These are phyloP conservation scores for Neurospora tetraspora DNA, from an alignment of 495 filamentous ascomycete species.

Conservation along the genomic window DNA sequence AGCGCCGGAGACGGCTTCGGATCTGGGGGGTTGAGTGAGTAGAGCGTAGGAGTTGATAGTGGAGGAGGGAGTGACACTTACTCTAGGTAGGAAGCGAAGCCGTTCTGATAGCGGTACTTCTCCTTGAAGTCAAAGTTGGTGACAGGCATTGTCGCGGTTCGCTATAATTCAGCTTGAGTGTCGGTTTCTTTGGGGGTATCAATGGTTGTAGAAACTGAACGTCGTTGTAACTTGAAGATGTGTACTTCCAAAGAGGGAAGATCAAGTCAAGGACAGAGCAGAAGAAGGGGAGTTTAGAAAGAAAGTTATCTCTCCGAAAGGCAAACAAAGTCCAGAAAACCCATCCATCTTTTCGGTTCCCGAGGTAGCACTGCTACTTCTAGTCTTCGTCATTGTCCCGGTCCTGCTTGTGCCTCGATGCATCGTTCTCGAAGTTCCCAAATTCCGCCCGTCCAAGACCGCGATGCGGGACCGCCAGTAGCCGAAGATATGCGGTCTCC, in stretches of 20 bases:
- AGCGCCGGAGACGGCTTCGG: constrained; percentile 36
- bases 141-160: constrained; percentile 41
- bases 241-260: not conserved
- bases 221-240: not conserved
- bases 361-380: not conserved
- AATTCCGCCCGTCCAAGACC: constrained; percentile 8
- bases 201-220: not conserved
- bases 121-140: constrained; percentile 44
- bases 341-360: not conserved
- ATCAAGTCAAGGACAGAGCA: not conserved
- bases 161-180: not conserved
- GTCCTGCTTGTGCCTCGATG: not conserved
- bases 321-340: not conserved
- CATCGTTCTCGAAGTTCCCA: not conserved
- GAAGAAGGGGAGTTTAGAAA: not conserved
- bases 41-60: not conserved
- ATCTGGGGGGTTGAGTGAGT: constrained; percentile 18
- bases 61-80: constrained; percentile 19
- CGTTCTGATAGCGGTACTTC: constrained; percentile 59
- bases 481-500: constrained; percentile 6
- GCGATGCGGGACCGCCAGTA: constrained; percentile 3
- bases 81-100: constrained; percentile 57
- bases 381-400: not conserved
- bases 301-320: not conserved
- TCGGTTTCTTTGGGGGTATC: not conserved